Percentiles rank a stretch among this genome's conserved stretches.
Conservation (phyloP, 352 stramenopile genomes). For the Vaucheria bursata region DNA sequence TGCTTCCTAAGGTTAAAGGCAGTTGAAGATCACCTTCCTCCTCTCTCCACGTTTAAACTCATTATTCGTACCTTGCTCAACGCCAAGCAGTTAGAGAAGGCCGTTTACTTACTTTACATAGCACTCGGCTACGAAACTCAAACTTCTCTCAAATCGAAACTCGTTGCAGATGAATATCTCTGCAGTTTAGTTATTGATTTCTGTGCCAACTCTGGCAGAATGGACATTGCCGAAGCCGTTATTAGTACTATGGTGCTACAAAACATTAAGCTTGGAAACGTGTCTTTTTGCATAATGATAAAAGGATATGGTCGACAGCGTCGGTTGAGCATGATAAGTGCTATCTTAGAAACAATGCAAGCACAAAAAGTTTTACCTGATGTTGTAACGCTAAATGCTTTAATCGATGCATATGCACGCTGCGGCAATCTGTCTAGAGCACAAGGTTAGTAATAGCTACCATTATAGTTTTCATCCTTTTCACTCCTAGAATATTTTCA, state of each 20-base stretch:
- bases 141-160: too few species aligned
- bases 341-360: conserved; percentile 15
- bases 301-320: conserved; percentile 39
- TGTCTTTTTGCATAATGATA: conserved; percentile 32
- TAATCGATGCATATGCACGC: conserved; percentile 29
- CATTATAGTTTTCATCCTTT: too few species aligned
- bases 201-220: conserved; percentile 33
- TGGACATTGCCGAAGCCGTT: conserved; percentile 32
- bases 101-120: background rate
- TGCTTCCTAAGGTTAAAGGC: background rate
- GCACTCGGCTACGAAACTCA: background rate
- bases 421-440: background rate
- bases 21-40: background rate
- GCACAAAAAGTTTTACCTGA: conserved; percentile 3
- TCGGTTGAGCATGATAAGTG: conserved; percentile 5
- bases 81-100: background rate
- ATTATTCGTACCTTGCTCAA: background rate
- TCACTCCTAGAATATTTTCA: too few species aligned
- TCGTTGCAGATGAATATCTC: too few species aligned
- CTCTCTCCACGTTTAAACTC: background rate
- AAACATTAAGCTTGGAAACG: conserved; percentile 6
- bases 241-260: conserved; percentile 20
- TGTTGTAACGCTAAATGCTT: conserved; percentile 26
- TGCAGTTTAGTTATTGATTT: conserved; percentile 35
- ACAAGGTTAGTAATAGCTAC: too few species aligned